Percentiles rank a stretch among this genome's conserved stretches.
Evolutionary conservation across 2,329 filamentous ascomycete genomes (phyloP).

Genomic region (Bertia moriformis): DNA sequence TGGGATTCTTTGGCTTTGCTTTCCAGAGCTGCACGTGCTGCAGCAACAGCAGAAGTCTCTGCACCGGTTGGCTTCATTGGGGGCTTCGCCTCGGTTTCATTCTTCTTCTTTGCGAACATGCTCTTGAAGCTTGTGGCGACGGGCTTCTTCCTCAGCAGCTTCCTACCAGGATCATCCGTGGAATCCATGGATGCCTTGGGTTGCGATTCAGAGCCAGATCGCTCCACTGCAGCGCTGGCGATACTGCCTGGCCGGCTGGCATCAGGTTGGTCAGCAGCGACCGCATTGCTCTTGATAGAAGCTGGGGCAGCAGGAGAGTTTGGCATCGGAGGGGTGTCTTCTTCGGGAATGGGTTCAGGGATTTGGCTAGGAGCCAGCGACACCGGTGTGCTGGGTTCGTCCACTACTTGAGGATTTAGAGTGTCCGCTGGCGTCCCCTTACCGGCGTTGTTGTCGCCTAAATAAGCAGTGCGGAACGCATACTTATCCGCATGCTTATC

Average conservation of each 20-base stretch:
- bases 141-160: constrained; percentile 5
- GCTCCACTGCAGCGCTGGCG: not conserved
- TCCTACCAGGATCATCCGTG: not conserved
- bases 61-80: constrained; percentile 36
- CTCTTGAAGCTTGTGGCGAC: constrained; percentile 33
- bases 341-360: not conserved
- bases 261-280: not conserved
- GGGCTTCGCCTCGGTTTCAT: constrained; percentile 30
- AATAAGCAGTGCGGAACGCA: constrained; percentile 72
- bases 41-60: constrained; percentile 30
- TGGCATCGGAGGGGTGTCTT: not conserved
- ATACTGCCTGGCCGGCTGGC: not conserved
- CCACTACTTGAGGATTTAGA: constrained; percentile 15
- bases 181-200: not conserved
- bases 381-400: not conserved
- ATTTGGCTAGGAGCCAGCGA: not conserved
- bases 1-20: not conserved
- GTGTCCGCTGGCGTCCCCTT: constrained; percentile 40
- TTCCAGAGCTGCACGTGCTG: not conserved
- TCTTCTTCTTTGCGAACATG: constrained; percentile 43
- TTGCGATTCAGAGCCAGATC: no score
- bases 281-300: not conserved
- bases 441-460: constrained; percentile 59
- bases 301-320: not conserved
- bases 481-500: constrained; percentile 70